phyloP scores from a whole-genome alignment of 2,329 filamentous ascomycete genomes.

The Botryosphaeria dothidea region DNA sequence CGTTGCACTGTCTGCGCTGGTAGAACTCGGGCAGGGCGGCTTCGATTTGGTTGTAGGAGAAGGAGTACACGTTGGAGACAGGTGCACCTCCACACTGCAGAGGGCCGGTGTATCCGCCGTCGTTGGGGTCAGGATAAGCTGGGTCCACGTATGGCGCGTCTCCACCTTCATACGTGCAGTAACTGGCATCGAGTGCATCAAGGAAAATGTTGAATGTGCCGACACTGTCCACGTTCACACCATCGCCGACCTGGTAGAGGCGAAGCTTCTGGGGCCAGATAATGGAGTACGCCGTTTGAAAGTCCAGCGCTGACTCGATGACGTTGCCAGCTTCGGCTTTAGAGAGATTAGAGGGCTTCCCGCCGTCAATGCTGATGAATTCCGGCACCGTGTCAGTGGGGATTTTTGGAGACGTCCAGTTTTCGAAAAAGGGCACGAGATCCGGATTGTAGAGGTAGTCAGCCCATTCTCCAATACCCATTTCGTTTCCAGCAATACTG shows the following conservation, averaged over 20 bases:
- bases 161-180: slow-evolving; percentile 51
- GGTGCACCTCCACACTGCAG: slow-evolving; percentile 51
- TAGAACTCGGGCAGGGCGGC: slow-evolving; percentile 55
- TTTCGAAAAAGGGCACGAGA: slow-evolving; percentile 38
- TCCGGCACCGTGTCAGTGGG: slow-evolving; percentile 46
- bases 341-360: slow-evolving; percentile 21
- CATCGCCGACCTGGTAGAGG: slow-evolving; percentile 23
- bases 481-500: neutral
- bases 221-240: slow-evolving; percentile 7
- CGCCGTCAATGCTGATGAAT: slow-evolving; percentile 51
- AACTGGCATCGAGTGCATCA: slow-evolving; percentile 51
- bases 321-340: neutral
- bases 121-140: slow-evolving; percentile 50
- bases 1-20: slow-evolving; percentile 46
- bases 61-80: slow-evolving; percentile 58
- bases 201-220: slow-evolving; percentile 31
- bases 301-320: slow-evolving; percentile 22
- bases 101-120: slow-evolving; percentile 52
- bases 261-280: slow-evolving; percentile 22
- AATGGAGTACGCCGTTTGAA: slow-evolving; percentile 23
- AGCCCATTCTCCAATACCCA: slow-evolving; percentile 19
- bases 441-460: slow-evolving; percentile 26
- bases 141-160: slow-evolving; percentile 52
- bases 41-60: slow-evolving; percentile 60
- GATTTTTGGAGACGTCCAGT: slow-evolving; percentile 37